phyloP scores from a whole-genome alignment of 768 basidiomycete species.

The Termitomyces sp. region DNA sequence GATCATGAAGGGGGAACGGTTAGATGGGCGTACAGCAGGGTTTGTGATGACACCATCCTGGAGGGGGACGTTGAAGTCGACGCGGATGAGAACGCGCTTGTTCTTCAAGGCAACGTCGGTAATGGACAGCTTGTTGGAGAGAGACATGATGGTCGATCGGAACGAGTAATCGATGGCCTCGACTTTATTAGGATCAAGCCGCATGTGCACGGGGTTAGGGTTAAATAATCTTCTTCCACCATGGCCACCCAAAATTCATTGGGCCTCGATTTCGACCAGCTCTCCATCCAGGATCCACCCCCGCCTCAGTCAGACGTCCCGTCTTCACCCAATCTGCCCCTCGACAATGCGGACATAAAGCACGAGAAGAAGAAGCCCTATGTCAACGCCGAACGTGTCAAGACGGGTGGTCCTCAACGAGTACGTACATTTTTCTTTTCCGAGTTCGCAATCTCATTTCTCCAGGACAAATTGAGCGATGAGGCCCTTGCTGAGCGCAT shows the following conservation, averaged over 20 bases:
- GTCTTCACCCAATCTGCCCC: slow-evolving; percentile 8
- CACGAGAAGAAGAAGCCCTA: slow-evolving; percentile 68
- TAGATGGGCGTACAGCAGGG: slow-evolving; percentile 70
- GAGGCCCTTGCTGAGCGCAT: slow-evolving; percentile 61
- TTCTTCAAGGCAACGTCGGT: slow-evolving; percentile 85
- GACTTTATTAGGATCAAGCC: slow-evolving; percentile 9
- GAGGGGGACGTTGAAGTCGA: slow-evolving; percentile 96
- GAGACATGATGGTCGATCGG: slow-evolving; percentile 64
- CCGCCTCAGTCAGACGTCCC: slow-evolving; percentile 11
- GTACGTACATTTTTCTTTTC: slow-evolving; percentile 37
- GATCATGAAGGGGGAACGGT: slow-evolving; percentile 15
- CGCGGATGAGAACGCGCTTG: slow-evolving; percentile 90
- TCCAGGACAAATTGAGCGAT: slow-evolving; percentile 39
- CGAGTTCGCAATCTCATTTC: slow-evolving; percentile 11
- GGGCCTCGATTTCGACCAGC: slow-evolving; percentile 65
- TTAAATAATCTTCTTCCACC: slow-evolving; percentile 19
- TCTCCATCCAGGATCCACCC: slow-evolving; percentile 33
- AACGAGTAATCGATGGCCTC: slow-evolving; percentile 11
- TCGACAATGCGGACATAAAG: slow-evolving; percentile 23
- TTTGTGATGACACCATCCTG: slow-evolving; percentile 93
- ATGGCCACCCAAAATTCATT: slow-evolving; percentile 61
- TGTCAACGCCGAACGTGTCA: slow-evolving; percentile 81
- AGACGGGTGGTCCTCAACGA: slow-evolving; percentile 73
- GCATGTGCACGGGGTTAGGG: slow-evolving; percentile 28
- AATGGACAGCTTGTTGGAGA: slow-evolving; percentile 92